Evolutionary conservation across 176 grass and related monocot species (phyloP), one percentile per base, ranked within the genome.

Genomic region (Rhynchospora pubera): DNA sequence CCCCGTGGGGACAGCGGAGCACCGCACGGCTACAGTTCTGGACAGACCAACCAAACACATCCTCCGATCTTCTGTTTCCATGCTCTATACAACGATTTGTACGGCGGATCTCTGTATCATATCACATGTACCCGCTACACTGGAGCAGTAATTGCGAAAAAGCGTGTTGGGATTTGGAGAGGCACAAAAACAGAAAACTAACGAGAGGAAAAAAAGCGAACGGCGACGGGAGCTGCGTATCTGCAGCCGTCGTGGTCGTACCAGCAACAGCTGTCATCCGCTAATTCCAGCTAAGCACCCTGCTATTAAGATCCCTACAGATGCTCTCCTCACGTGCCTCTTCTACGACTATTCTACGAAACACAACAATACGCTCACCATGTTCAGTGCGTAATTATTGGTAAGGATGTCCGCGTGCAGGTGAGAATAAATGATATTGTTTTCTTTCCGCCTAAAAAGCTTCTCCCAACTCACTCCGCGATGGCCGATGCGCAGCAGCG

Each of bases 161-260:
- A 62, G 5, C 43, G 2, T 6, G 69, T 22, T 11, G 43, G 19
- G 70, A 9, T 61, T 23, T 2, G 13, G 13, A 34, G 7, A 19
- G 65, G 7, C 3, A n/a, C n/a, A 44, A 42, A 44, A 68, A 26
- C 32, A 42, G 6, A 43, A 68, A 68, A 16, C 14, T 61, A 61
- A 79, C 16, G 55, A 30, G 34, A 2, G n/a, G 13, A n/a, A 58
- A 21, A 58, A 82, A 82, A 82, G 79, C 19, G 79, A 82, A 63
- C 79, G 79, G 79, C 79, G 79, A 82, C 59, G 79, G 79, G 79
- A 82, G 79, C 79, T 82, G 79, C 79, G 79, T 82, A 82, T 82
- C 57, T 77, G 73, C 16, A 77, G 71, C 45, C 71, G 14, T 34
- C 13, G 75, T 78, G 59, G 14, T 34, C 13, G 75, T 78, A 78